A percentile compares a stretch with the other conserved stretches of the same genome.
Evolutionary conservation across 805 yeast genomes (phyloP).

Genomic region (Pichia sporocuriosa): DNA sequence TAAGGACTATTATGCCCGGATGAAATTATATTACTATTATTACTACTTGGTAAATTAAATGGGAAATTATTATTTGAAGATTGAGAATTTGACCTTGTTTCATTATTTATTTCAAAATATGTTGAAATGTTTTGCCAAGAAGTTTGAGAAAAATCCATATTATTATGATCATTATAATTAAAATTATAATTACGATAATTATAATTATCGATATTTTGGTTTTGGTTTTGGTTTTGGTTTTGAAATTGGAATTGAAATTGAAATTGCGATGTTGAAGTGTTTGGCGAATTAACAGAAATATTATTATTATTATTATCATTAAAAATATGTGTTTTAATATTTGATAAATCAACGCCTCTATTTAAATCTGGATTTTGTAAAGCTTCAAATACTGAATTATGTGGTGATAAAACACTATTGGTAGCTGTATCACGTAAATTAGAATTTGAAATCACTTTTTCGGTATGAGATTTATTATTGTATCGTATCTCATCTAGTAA

Average conservation of each 20-base stretch:
- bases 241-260: constrained; percentile 3
- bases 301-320: neutral
- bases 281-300: neutral
- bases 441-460: neutral
- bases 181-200: neutral
- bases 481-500: neutral
- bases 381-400: constrained; percentile 28
- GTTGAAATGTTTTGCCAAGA: constrained; percentile 31
- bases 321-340: constrained; percentile 1
- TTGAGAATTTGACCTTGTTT: neutral
- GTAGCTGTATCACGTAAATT: too few relatives aligned
- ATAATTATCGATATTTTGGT: neutral
- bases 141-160: constrained; percentile 27
- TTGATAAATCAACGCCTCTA: constrained; percentile 14
- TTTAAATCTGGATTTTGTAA: constrained; percentile 31
- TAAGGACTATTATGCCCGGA: constrained; percentile 6
- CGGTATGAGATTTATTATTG: neutral
- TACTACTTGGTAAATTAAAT: constrained; percentile 1
- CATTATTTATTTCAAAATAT: neutral
- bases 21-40: constrained; percentile 6
- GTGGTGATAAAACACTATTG: constrained; percentile 20
- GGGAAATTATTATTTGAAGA: neutral
- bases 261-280: neutral
- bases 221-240: constrained; percentile 4
- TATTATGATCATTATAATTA: constrained; percentile 13